A percentile compares a stretch with the other conserved stretches of the same genome.
Conservation (phyloP, 2,329 filamentous ascomycete species). For the Aspergillus nomiae region DNA sequence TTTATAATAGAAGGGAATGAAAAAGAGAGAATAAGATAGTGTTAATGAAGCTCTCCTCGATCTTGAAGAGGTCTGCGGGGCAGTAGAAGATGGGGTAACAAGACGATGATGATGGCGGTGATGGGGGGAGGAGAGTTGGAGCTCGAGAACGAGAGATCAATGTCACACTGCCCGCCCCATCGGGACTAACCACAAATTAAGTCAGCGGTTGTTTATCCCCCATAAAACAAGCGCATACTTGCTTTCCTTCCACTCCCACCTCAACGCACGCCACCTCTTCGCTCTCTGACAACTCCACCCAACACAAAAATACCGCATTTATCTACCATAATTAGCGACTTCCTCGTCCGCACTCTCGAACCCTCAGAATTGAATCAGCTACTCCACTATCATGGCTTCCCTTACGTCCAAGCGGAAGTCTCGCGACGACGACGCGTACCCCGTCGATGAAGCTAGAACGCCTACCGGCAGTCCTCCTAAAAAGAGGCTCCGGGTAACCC, state of each 20-base stretch:
- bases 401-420: conserved; percentile 44
- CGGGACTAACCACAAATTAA: conserved; percentile 26
- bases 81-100: conserved; percentile 11
- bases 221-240: conserved; percentile 9
- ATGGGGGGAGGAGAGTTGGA: conserved; percentile 28
- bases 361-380: not conserved
- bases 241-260: conserved; percentile 13
- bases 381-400: conserved; percentile 37
- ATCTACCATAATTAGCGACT: not conserved
- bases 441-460: conserved; percentile 53
- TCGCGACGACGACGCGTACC: conserved; percentile 34
- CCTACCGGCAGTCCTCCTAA: conserved; percentile 62
- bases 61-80: not conserved
- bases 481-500: conserved; percentile 64
- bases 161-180: conserved; percentile 20
- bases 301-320: not conserved
- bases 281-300: conserved; percentile 8
- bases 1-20: not conserved
- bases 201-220: conserved; percentile 48
- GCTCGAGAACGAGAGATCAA: conserved; percentile 21
- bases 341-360: not conserved
- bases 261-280: conserved; percentile 17
- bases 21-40: conserved; percentile 1
- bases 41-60: not conserved
- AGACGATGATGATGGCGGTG: conserved; percentile 13